Percentiles rank a stretch among this genome's conserved stretches.
phyloP scores from a whole-genome alignment of 352 stramenopile genomes.

The Phytopythium vexans region DNA sequence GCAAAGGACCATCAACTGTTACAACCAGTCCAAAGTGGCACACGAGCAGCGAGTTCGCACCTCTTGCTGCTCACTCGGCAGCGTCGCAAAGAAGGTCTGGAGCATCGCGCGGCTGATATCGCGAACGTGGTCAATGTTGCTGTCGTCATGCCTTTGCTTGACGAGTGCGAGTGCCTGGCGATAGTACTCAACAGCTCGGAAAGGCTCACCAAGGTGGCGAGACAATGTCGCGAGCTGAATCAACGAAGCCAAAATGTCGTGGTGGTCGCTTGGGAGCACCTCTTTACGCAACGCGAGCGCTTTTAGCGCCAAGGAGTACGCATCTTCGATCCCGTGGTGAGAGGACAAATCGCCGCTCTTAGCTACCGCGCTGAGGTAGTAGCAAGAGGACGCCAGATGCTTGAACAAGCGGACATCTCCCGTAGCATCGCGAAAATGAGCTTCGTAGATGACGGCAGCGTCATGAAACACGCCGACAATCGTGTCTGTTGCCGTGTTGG shows the following conservation, averaged over 20 bases:
- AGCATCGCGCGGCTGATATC: constrained; percentile 40
- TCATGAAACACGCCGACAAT: constrained; percentile 52
- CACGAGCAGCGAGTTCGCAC: not conserved
- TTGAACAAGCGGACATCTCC: constrained; percentile 20
- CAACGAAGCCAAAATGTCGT: constrained; percentile 33
- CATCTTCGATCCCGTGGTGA: constrained; percentile 21
- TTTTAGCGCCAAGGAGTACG: constrained; percentile 37
- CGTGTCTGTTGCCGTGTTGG: constrained; percentile 15
- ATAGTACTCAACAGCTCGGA: constrained; percentile 55
- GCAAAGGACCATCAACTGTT: not conserved
- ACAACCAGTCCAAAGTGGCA: constrained; percentile 7
- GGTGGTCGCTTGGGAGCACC: constrained; percentile 16
- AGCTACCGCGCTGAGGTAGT: constrained; percentile 14
- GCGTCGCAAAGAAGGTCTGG: constrained; percentile 28
- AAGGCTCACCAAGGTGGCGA: constrained; percentile 37
- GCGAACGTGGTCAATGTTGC: constrained; percentile 25
- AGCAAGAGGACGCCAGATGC: constrained; percentile 27
- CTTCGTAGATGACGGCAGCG: constrained; percentile 48
- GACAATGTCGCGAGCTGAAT: constrained; percentile 46
- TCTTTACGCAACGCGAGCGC: constrained; percentile 36
- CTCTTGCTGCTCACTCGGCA: constrained; percentile 29
- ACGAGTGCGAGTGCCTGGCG: constrained; percentile 26
- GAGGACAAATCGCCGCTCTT: no score
- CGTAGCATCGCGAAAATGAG: constrained; percentile 23
- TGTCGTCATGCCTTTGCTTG: constrained; percentile 21